A percentile compares a stretch with the other conserved stretches of the same genome.
These are phyloP conservation scores for Purpureocillium takamizusanense DNA, from an alignment of 2,329 filamentous ascomycete genomes.

Conservation along the genomic window DNA sequence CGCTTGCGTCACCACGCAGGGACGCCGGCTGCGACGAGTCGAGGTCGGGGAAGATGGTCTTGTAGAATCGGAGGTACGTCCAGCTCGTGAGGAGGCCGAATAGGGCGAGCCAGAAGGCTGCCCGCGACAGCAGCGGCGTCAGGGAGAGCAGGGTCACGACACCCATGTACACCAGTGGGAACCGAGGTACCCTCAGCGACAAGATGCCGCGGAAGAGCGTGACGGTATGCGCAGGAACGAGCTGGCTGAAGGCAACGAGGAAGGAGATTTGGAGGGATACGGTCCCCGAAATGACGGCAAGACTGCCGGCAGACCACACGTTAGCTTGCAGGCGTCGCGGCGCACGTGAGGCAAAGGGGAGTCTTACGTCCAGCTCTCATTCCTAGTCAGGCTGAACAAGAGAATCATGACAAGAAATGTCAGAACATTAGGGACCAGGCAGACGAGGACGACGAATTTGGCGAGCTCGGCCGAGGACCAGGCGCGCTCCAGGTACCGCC, in stretches of 20 bases:
- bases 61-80: slow-evolving; percentile 96
- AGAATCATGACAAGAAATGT: slow-evolving; percentile 65
- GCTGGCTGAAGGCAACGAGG: slow-evolving; percentile 94
- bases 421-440: slow-evolving; percentile 71
- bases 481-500: slow-evolving; percentile 88
- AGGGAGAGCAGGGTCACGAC: slow-evolving; percentile 56
- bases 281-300: slow-evolving; percentile 79
- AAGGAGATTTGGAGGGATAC: slow-evolving; percentile 87
- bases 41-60: slow-evolving; percentile 61
- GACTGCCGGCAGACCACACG: slow-evolving; percentile 35
- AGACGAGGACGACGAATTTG: slow-evolving; percentile 74
- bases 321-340: neutral
- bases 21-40: slow-evolving; percentile 50
- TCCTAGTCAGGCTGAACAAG: slow-evolving; percentile 62
- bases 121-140: slow-evolving; percentile 53
- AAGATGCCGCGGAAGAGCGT: slow-evolving; percentile 83
- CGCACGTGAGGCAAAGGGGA: neutral
- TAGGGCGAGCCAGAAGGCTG: slow-evolving; percentile 69
- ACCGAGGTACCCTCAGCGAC: slow-evolving; percentile 73
- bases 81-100: slow-evolving; percentile 82
- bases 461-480: slow-evolving; percentile 90
- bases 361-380: slow-evolving; percentile 60
- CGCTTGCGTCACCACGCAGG: slow-evolving; percentile 83
- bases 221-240: slow-evolving; percentile 93
- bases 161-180: slow-evolving; percentile 66